A percentile compares a stretch with the other conserved stretches of the same genome.
Conservation (phyloP, 2,329 filamentous ascomycete species). For the Drechslerella coelobrocha region DNA sequence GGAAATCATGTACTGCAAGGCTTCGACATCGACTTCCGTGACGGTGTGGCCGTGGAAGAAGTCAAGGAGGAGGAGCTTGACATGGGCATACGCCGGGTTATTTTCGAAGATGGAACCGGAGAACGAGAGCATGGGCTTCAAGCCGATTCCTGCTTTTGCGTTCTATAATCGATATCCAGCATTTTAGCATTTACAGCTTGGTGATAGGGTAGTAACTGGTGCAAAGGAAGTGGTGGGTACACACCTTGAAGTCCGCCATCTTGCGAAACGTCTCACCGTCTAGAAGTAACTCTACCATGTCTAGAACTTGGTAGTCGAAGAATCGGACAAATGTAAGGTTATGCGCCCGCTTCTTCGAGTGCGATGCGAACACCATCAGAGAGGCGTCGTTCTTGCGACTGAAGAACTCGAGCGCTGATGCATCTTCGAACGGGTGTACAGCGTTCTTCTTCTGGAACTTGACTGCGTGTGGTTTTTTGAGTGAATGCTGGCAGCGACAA, state of each 20-base stretch:
- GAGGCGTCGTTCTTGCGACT: slow-evolving; percentile 93
- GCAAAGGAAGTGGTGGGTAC: too few species aligned
- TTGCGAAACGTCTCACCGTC: slow-evolving; percentile 75
- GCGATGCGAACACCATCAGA: slow-evolving; percentile 81
- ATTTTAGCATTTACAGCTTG: slow-evolving; percentile 49
- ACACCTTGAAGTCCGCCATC: slow-evolving; percentile 74
- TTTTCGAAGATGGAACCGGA: slow-evolving; percentile 83
- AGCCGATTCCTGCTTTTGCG: slow-evolving; percentile 75
- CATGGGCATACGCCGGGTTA: slow-evolving; percentile 78
- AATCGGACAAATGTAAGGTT: slow-evolving; percentile 81
- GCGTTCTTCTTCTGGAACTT: slow-evolving; percentile 97
- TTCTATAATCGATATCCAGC: slow-evolving; percentile 57
- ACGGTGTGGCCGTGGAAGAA: slow-evolving; percentile 85
- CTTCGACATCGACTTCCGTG: slow-evolving; percentile 89
- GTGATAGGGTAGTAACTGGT: too few species aligned
- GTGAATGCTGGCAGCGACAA: slow-evolving; percentile 64
- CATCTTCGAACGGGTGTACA: slow-evolving; percentile 92
- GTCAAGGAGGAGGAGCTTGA: slow-evolving; percentile 86
- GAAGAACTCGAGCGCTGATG: slow-evolving; percentile 89
- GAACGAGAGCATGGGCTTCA: slow-evolving; percentile 91
- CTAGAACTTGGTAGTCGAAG: slow-evolving; percentile 85
- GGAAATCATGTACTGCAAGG: slow-evolving; percentile 86
- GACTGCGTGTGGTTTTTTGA: slow-evolving; percentile 83
- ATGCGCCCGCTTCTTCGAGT: slow-evolving; percentile 95
- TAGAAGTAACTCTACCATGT: slow-evolving; percentile 91